Conservation (phyloP, 257 asterid genomes). For the Schizonepeta tenuifolia region DNA sequence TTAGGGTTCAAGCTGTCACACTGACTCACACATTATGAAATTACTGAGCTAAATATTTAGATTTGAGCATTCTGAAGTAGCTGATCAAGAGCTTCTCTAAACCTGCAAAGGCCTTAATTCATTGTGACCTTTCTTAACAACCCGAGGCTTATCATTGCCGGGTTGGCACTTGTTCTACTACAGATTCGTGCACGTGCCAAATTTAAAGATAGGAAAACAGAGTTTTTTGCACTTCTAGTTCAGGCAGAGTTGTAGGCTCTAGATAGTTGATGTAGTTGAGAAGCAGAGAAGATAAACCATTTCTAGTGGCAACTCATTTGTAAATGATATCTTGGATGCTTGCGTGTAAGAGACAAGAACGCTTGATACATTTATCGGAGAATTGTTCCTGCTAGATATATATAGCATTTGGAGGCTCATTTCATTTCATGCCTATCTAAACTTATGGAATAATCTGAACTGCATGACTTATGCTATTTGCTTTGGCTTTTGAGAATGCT, state of each 20-base stretch:
- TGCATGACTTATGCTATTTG: too few relatives aligned
- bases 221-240: too few relatives aligned
- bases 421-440: too few relatives aligned
- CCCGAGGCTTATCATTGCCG: background rate
- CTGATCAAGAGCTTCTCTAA: background rate
- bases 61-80: background rate
- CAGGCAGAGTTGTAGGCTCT: too few relatives aligned
- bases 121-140: background rate
- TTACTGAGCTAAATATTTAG: background rate
- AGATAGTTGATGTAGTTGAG: conserved; percentile 2
- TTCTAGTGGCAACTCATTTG: too few relatives aligned
- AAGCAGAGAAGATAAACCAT: background rate
- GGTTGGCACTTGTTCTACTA: background rate
- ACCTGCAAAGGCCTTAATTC: background rate
- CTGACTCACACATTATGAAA: background rate
- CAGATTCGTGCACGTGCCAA: too few relatives aligned
- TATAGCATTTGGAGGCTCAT: background rate
- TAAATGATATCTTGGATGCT: too few relatives aligned
- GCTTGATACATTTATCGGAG: background rate
- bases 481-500: too few relatives aligned
- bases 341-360: too few relatives aligned
- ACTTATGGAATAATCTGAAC: too few relatives aligned
- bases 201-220: too few relatives aligned
- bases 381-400: background rate
- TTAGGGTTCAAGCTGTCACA: background rate